A percentile compares a stretch with the other conserved stretches of the same genome.
These are phyloP conservation scores for Salvia splendens DNA, from an alignment of 257 asterid species.

Conservation along the genomic window DNA sequence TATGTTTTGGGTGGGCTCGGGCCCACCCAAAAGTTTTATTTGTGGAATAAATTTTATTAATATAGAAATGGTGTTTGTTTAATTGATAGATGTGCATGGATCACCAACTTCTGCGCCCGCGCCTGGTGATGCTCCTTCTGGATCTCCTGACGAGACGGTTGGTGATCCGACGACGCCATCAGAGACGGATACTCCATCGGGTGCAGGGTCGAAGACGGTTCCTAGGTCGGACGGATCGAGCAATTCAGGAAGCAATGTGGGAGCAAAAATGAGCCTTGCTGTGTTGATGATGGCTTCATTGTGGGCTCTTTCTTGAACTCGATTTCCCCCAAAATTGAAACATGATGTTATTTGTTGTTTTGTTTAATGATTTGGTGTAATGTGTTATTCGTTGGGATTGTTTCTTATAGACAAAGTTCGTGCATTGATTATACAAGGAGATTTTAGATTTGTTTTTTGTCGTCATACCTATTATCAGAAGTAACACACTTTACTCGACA, in stretches of 20 bases:
- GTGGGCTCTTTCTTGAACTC: slow-evolving; percentile 26
- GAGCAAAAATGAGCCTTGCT: slow-evolving; percentile 26
- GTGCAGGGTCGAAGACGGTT: slow-evolving; percentile 43
- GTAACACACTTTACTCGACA: too few species aligned
- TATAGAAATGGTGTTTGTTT: neutral
- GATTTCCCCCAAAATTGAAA: neutral
- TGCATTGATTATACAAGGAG: neutral
- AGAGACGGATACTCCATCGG: slow-evolving; percentile 38
- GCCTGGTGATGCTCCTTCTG: slow-evolving; percentile 36
- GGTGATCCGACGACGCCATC: slow-evolving; percentile 34
- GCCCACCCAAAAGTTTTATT: too few species aligned
- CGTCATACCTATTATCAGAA: too few species aligned
- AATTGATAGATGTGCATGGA: slow-evolving; percentile 30
- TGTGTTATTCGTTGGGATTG: slow-evolving; percentile 14
- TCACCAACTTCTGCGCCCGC: slow-evolving; percentile 37
- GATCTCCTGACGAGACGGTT: slow-evolving; percentile 26
- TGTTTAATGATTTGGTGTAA: neutral
- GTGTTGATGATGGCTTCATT: slow-evolving; percentile 30
- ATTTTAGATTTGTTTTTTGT: too few species aligned
- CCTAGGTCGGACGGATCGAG: slow-evolving; percentile 32
- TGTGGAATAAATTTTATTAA: too few species aligned
- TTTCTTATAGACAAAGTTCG: neutral
- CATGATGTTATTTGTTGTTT: too few species aligned
- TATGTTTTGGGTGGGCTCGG: too few species aligned
- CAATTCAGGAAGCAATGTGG: slow-evolving; percentile 37